Percentiles rank a stretch among this genome's conserved stretches.
phyloP scores from a whole-genome alignment of 192 early-diverging fungal genomes.

The Rhizophlyctis rosea region DNA sequence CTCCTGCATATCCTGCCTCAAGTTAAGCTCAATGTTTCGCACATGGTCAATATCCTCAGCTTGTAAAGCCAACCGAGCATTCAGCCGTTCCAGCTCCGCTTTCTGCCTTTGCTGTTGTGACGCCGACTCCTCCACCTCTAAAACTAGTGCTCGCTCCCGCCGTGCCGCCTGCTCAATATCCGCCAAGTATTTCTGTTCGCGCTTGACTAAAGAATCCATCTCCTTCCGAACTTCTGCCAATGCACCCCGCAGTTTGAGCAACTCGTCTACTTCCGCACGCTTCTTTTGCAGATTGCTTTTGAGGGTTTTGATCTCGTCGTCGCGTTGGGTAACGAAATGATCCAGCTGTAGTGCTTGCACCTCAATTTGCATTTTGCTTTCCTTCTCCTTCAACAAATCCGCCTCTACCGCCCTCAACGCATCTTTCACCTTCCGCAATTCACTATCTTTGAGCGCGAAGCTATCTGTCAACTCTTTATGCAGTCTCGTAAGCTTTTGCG shows the following conservation, averaged over 20 bases:
- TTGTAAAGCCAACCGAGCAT: conserved; percentile 13
- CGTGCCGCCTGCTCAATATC: conserved; percentile 39
- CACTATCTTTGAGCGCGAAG: conserved; percentile 28
- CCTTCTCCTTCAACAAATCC: conserved; percentile 34
- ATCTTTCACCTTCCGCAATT: conserved; percentile 33
- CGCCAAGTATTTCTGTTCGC: conserved; percentile 36
- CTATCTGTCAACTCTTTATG: conserved; percentile 36
- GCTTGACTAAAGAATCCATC: conserved; percentile 25
- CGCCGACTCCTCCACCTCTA: conserved; percentile 39
- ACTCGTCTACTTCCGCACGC: conserved; percentile 27
- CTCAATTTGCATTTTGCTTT: conserved; percentile 36
- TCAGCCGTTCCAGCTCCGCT: conserved; percentile 34
- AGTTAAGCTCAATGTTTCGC: conserved; percentile 31
- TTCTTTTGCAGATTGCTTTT: conserved; percentile 27
- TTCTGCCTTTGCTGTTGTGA: conserved; percentile 23
- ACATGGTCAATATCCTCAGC: conserved; percentile 37
- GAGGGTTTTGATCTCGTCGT: conserved; percentile 33
- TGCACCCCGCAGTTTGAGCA: conserved; percentile 14
- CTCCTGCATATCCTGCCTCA: conserved; percentile 35
- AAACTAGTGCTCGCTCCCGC: conserved; percentile 34
- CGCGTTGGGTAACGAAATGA: conserved; percentile 26
- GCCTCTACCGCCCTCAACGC: conserved; percentile 36
- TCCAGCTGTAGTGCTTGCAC: conserved; percentile 33
- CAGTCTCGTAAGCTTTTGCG: conserved; percentile 28
- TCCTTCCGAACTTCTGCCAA: conserved; percentile 33